Evolutionary conservation across 1,139 yeast species (phyloP).

Genomic region (Geotrichum siamense): DNA sequence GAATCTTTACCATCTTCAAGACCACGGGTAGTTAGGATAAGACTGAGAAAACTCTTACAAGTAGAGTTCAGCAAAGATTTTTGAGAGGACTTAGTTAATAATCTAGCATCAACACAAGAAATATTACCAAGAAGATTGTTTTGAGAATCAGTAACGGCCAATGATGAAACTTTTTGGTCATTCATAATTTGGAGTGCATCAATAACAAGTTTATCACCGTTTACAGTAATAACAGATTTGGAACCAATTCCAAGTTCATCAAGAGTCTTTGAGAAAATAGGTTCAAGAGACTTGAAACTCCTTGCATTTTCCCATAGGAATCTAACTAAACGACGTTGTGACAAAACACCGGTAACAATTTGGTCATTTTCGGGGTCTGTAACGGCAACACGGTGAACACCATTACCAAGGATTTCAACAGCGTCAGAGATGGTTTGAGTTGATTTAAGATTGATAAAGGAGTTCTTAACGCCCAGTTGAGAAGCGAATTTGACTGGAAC

Average conservation of each 20-base stretch:
- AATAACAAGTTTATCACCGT: slow-evolving; percentile 77
- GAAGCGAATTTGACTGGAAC: slow-evolving; percentile 79
- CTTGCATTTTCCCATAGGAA: slow-evolving; percentile 91
- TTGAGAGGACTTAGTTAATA: slow-evolving; percentile 75
- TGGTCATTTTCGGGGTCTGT: slow-evolving; percentile 45
- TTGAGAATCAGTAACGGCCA: slow-evolving; percentile 86
- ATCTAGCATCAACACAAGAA: slow-evolving; percentile 85
- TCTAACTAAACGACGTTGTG: slow-evolving; percentile 78
- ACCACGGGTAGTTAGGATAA: slow-evolving; percentile 81
- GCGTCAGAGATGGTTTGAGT: slow-evolving; percentile 62
- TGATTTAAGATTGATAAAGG: slow-evolving; percentile 69
- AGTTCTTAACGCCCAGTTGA: slow-evolving; percentile 70
- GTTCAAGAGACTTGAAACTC: slow-evolving; percentile 72
- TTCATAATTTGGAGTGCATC: slow-evolving; percentile 87
- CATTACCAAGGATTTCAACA: slow-evolving; percentile 80
- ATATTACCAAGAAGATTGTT: slow-evolving; percentile 79
- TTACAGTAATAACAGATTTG: slow-evolving; percentile 60
- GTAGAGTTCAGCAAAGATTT: slow-evolving; percentile 72
- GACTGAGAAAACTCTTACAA: slow-evolving; percentile 80
- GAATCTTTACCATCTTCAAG: slow-evolving; percentile 92
- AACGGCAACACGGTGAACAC: slow-evolving; percentile 89
- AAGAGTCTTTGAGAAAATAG: slow-evolving; percentile 57
- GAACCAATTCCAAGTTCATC: slow-evolving; percentile 66
- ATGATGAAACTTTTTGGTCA: slow-evolving; percentile 71
- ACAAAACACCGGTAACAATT: slow-evolving; percentile 55